Base-by-base conservation (phyloP, 768 basidiomycete genomes). In the Tylopilus balloui region DNA sequence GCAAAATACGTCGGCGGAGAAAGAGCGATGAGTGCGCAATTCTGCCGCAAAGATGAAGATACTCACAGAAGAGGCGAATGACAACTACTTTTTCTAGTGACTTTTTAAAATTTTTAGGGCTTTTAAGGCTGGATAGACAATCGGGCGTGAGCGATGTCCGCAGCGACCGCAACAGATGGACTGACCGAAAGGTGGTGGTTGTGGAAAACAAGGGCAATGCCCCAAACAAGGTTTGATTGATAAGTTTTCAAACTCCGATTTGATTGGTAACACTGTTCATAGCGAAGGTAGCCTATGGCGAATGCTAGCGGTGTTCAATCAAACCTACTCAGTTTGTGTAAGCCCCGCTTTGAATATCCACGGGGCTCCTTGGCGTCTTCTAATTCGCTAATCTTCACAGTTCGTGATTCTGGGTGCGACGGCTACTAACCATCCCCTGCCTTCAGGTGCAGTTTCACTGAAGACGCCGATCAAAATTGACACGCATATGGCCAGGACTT, bases 31-130 rank as follows among this genome's bases (percentile, higher is more conserved):
- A 45, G 53, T 45, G 42, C 48, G 43, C 50, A 50, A 19, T 28
- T 53, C 43, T 52, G 37, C 34, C 41, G 58, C 19, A 12, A 39
- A 48, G 51, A 52, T 45, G 47, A 57, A 42, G 54, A 50, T 42
- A 74, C 79, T 54, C 61, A 83, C 81, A 85, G 75, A 81, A 76
- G 77, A 84, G 78, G 78, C 66, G 79, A 84, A 74, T 81, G 73
- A 77, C 76, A 83, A 88, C 85, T 79, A 79, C 78, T 81, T 81
- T 79, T 76, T 73, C 73, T 77, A 71, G 73, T 65, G 74, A 73
- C 76, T 73, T 81, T 83, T 86, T 85, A 83, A 77, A 73, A 63
- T 74, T 71, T 68, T 68, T 65, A 62, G 70, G 72, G 71, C 72
- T 81, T 84, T 83, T 81, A 78, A 71, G 73, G 52, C 77, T 80